phyloP scores from a whole-genome alignment of 2,329 filamentous ascomycete species.

The Coniochaeta pulveracea region DNA sequence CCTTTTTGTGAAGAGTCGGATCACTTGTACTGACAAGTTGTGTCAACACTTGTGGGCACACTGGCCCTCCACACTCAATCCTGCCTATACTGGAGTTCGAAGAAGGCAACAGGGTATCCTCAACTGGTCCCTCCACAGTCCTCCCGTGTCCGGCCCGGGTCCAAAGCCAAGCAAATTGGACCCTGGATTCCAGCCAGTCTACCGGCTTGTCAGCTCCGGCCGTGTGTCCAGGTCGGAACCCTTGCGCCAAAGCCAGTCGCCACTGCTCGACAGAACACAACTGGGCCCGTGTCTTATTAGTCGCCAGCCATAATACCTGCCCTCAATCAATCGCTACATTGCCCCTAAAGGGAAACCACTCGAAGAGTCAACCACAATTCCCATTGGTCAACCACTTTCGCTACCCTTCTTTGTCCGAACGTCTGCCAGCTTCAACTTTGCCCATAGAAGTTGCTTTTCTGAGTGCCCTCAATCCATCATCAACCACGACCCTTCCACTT shows the following conservation, averaged over 20 bases:
- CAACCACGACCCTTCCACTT: too few species aligned
- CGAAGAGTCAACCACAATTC: slow-evolving; percentile 9
- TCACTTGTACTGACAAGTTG: not conserved
- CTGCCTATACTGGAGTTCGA: not conserved
- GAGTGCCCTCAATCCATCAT: not conserved
- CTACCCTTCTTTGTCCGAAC: slow-evolving; percentile 11
- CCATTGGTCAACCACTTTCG: slow-evolving; percentile 13
- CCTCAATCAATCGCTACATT: slow-evolving; percentile 11
- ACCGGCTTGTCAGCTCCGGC: slow-evolving; percentile 7
- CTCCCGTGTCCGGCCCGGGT: slow-evolving; percentile 3
- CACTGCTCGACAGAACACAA: slow-evolving; percentile 9
- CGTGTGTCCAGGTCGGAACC: slow-evolving; percentile 10
- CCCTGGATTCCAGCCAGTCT: slow-evolving; percentile 5
- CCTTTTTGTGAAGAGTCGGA: not conserved
- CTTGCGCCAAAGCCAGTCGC: slow-evolving; percentile 13
- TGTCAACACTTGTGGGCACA: slow-evolving; percentile 3
- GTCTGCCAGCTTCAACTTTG: slow-evolving; percentile 5
- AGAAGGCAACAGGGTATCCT: slow-evolving; percentile 1
- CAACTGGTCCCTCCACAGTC: slow-evolving; percentile 1
- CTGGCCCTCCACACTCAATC: slow-evolving; percentile 1
- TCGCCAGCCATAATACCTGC: slow-evolving; percentile 14
- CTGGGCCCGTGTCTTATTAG: slow-evolving; percentile 13
- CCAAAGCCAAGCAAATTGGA: not conserved
- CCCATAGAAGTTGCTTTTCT: not conserved
- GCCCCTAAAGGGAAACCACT: slow-evolving; percentile 10